phyloP scores from a whole-genome alignment of 139 green algal species.

The Chlamydomonas eustigma region DNA sequence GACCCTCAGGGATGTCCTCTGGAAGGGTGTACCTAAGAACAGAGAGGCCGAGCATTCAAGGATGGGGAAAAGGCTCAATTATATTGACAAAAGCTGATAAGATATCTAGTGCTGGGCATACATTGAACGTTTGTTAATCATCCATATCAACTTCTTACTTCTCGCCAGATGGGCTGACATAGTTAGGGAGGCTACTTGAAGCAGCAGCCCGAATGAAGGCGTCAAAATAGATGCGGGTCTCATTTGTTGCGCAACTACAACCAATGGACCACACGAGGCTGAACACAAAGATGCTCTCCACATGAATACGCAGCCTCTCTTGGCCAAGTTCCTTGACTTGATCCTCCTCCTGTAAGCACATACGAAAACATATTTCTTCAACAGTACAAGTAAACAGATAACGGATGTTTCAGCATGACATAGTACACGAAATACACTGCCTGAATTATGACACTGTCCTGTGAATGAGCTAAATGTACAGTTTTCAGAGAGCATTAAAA shows the following conservation, averaged over 20 bases:
- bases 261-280: slow-evolving; percentile 60
- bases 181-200: slow-evolving; percentile 25
- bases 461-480: too few species aligned
- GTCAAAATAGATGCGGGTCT: slow-evolving; percentile 51
- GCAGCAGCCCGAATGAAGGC: slow-evolving; percentile 53
- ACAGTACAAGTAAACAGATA: too few species aligned
- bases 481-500: slow-evolving; percentile 7
- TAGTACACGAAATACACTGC: too few species aligned
- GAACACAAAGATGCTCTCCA: slow-evolving; percentile 63
- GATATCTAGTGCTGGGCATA: too few species aligned
- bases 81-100: too few species aligned
- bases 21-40: slow-evolving; percentile 32
- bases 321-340: neutral
- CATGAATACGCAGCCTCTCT: slow-evolving; percentile 21
- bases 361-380: too few species aligned
- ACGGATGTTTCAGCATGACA: too few species aligned
- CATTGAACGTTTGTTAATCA: too few species aligned
- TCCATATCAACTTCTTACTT: too few species aligned
- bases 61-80: too few species aligned
- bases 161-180: slow-evolving; percentile 32
- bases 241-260: slow-evolving; percentile 43
- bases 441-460: too few species aligned
- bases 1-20: slow-evolving; percentile 46
- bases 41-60: slow-evolving; percentile 2
- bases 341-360: neutral